These are phyloP conservation scores for Colletotrichum gloeosporioides DNA, from an alignment of 2,329 filamentous ascomycete species.

Conservation along the genomic window DNA sequence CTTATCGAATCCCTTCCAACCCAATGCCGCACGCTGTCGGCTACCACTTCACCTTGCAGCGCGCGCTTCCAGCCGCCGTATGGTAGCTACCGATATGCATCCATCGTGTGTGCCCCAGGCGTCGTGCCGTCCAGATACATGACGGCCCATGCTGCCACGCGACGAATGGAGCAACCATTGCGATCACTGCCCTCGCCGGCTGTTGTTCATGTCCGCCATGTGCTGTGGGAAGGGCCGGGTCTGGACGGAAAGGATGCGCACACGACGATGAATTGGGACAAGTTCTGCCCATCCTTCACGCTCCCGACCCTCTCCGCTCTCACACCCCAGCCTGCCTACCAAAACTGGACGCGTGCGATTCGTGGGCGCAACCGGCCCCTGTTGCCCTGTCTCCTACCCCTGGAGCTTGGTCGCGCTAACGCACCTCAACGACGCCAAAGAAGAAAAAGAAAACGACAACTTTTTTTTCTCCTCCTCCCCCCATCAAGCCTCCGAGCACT, in stretches of 20 bases:
- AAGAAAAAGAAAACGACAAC: neutral
- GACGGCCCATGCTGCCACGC: slow-evolving; percentile 10
- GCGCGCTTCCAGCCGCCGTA: neutral
- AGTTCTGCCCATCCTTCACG: neutral
- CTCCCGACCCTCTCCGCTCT: neutral
- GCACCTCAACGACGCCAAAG: slow-evolving; percentile 14
- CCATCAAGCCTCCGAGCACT: neutral
- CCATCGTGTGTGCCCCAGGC: neutral
- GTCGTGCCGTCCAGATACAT: neutral
- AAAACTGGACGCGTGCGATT: slow-evolving; percentile 1
- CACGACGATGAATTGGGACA: slow-evolving; percentile 4
- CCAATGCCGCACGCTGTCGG: neutral
- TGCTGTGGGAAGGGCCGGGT: neutral
- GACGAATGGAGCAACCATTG: slow-evolving; percentile 23
- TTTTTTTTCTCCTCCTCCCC: neutral
- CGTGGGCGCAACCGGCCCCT: slow-evolving; percentile 21
- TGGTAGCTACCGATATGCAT: neutral
- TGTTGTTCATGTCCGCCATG: neutral
- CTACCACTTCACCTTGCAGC: neutral
- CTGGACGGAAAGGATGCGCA: slow-evolving; percentile 11
- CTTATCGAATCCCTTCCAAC: neutral
- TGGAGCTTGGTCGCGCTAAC: slow-evolving; percentile 14
- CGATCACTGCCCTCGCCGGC: slow-evolving; percentile 8
- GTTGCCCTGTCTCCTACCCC: slow-evolving; percentile 6
- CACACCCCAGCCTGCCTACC: neutral